Percentiles rank a stretch among this genome's conserved stretches.
These are phyloP conservation scores for Aureobasidium mangrovei DNA, from an alignment of 2,329 filamentous ascomycete genomes.

Conservation along the genomic window DNA sequence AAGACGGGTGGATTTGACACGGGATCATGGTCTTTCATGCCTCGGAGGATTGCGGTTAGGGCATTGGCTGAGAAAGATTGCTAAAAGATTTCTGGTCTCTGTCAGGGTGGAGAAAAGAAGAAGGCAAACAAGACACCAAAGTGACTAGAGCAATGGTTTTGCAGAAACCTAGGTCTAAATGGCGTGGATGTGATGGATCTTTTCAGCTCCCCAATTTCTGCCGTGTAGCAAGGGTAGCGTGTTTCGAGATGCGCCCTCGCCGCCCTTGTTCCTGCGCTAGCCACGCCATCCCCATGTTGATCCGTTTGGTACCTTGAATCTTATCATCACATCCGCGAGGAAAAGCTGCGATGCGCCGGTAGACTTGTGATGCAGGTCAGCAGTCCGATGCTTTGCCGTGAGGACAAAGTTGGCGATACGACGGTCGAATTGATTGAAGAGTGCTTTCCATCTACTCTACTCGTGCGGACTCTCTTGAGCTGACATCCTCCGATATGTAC, in stretches of 20 bases:
- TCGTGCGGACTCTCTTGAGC: neutral
- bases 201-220: conserved; percentile 9
- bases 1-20: neutral
- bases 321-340: conserved; percentile 5
- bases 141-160: conserved; percentile 3
- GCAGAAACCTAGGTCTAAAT: too few species aligned
- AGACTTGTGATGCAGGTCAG: conserved; percentile 1
- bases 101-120: neutral
- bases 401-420: conserved; percentile 4
- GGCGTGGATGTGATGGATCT: neutral
- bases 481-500: neutral
- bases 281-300: conserved; percentile 8
- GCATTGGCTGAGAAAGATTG: neutral
- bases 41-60: neutral
- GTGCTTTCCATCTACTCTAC: neutral
- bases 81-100: neutral
- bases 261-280: conserved; percentile 10
- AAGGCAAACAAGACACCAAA: neutral
- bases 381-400: neutral
- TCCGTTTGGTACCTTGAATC: conserved; percentile 12
- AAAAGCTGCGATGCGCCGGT: neutral
- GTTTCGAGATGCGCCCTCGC: conserved; percentile 11
- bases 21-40: neutral
- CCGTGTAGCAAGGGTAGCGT: conserved; percentile 8
- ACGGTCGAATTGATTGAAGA: neutral